Conservation (phyloP, 1,284 basidiomycete species). For the Ceratobasidium sp. region DNA sequence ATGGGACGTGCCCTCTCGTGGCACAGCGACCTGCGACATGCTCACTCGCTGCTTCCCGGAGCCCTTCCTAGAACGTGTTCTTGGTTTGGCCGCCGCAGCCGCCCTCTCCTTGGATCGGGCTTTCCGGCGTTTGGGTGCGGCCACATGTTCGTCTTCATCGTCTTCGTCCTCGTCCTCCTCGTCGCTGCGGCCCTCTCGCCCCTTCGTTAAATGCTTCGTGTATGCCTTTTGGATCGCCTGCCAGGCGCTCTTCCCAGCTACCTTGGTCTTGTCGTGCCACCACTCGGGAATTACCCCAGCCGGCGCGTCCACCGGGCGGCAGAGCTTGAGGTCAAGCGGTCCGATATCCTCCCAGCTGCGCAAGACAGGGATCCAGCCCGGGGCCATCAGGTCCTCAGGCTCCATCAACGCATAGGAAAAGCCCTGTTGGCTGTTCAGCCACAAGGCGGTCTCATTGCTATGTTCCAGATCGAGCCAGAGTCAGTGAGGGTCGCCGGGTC, state of each 20-base stretch:
- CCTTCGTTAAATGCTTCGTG: too few relatives aligned
- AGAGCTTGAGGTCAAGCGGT: background rate
- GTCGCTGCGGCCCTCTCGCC: too few relatives aligned
- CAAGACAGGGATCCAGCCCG: background rate
- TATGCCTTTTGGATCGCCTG: too few relatives aligned
- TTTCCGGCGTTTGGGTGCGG: too few relatives aligned
- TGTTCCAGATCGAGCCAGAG: background rate
- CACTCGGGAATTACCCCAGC: background rate
- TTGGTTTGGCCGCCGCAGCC: too few relatives aligned
- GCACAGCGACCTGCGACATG: too few relatives aligned
- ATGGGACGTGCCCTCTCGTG: too few relatives aligned
- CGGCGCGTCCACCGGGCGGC: background rate
- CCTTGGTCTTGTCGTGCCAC: background rate
- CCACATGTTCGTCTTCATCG: too few relatives aligned
- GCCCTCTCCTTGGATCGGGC: too few relatives aligned
- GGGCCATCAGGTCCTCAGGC: background rate
- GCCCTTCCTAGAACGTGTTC: too few relatives aligned
- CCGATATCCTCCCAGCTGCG: background rate
- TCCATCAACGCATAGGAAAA: constrained; percentile 6
- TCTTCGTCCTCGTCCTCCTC: too few relatives aligned
- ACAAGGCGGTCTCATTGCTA: background rate
- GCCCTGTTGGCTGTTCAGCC: background rate
- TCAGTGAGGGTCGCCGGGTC: background rate
- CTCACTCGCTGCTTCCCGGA: too few relatives aligned
- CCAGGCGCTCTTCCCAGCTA: background rate